Evolutionary conservation across 768 basidiomycete genomes (phyloP).

Genomic region (Tricholoma saponaceum): DNA sequence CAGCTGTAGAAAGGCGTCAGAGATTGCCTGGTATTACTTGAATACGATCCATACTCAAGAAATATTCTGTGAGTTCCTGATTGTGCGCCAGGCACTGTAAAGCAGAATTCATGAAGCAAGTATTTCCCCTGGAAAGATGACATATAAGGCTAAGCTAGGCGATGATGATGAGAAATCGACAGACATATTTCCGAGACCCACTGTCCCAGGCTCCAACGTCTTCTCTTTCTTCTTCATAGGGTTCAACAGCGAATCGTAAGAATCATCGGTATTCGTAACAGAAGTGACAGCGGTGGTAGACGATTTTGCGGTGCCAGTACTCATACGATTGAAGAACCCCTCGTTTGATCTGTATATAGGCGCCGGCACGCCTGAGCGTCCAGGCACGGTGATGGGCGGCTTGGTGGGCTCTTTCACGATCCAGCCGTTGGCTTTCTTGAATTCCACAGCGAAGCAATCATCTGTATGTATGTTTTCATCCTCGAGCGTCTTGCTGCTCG

Average conservation of each 20-base stretch:
- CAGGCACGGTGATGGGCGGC: constrained; percentile 13
- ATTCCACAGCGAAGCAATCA: constrained; percentile 78
- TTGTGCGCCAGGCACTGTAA: constrained; percentile 95
- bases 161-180: constrained; percentile 21
- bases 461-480: constrained; percentile 55
- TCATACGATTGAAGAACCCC: constrained; percentile 50
- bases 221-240: constrained; percentile 32
- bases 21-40: constrained; percentile 9
- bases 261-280: constrained; percentile 15
- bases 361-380: constrained; percentile 26
- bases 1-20: constrained; percentile 40
- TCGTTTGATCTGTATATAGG: constrained; percentile 52
- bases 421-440: constrained; percentile 58
- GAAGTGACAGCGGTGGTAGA: constrained; percentile 7
- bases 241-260: constrained; percentile 16
- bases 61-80: constrained; percentile 87
- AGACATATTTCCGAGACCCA: constrained; percentile 87
- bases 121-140: constrained; percentile 70
- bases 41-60: constrained; percentile 56
- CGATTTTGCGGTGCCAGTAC: constrained; percentile 2
- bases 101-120: constrained; percentile 99
- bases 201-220: constrained; percentile 62
- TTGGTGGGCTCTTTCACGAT: constrained; percentile 27
- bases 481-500: constrained; percentile 47
- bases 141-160: constrained; percentile 5